Evolutionary conservation across 345 rosid species (phyloP).

Genomic region (Raphanus raphanistrum): DNA sequence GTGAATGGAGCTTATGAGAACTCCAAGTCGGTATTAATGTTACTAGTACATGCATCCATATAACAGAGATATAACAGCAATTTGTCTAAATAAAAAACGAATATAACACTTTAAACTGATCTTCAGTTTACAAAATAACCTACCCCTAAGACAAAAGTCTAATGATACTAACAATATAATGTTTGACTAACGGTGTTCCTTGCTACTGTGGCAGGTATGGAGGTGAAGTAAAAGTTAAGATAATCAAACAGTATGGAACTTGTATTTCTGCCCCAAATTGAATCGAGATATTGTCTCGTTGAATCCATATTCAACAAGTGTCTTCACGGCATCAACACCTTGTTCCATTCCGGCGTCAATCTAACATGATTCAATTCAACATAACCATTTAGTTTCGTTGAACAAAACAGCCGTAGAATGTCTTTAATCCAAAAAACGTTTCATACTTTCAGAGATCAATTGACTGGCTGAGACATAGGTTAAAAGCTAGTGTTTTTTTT

Average conservation of each 20-base stretch:
- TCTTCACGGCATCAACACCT: constrained; percentile 69
- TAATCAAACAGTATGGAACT: constrained; percentile 56
- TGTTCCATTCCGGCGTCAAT: constrained; percentile 62
- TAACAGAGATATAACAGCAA: too few relatives aligned
- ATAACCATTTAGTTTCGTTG: neutral
- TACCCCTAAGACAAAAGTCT: neutral
- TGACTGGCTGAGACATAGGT: neutral
- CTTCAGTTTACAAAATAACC: neutral
- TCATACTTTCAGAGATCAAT: neutral
- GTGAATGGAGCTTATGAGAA: too few relatives aligned
- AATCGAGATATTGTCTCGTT: constrained; percentile 52
- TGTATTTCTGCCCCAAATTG: constrained; percentile 73
- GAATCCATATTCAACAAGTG: constrained; percentile 60
- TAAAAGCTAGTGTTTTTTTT: neutral
- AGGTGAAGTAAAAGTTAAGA: neutral
- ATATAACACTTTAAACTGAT: neutral
- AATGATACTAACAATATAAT: neutral
- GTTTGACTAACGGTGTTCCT: neutral
- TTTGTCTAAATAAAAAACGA: too few relatives aligned
- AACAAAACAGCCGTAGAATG: neutral
- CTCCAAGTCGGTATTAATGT: too few relatives aligned
- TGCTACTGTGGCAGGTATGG: neutral
- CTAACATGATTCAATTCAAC: constrained; percentile 40
- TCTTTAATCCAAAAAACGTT: neutral
- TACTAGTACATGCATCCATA: too few relatives aligned